Evolutionary conservation across 2,329 filamentous ascomycete genomes (phyloP).

Genomic region (Pseudogymnoascus sp.): DNA sequence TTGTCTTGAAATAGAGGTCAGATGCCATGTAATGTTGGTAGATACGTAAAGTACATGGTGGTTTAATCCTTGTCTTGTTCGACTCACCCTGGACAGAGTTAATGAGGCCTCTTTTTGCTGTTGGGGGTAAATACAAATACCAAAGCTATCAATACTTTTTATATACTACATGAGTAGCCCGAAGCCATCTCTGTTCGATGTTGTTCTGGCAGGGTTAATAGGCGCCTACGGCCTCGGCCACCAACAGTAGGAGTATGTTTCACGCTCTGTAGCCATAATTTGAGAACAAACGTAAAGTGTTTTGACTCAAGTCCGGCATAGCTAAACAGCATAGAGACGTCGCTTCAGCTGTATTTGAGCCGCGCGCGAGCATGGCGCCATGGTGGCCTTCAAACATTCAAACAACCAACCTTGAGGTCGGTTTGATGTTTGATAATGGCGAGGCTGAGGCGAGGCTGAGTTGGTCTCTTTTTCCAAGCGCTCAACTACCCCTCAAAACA

Average conservation of each 20-base stretch:
- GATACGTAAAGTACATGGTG: background rate
- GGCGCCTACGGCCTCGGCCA: background rate
- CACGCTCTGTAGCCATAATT: background rate
- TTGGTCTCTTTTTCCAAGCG: background rate
- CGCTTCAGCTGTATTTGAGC: background rate
- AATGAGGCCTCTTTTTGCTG: background rate
- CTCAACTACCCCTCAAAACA: background rate
- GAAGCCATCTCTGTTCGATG: background rate
- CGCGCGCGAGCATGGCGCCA: background rate
- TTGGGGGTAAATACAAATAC: background rate
- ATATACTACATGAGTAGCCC: background rate
- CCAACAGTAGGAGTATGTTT: background rate
- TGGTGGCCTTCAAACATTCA: background rate
- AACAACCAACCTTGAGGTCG: background rate
- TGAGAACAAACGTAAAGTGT: background rate
- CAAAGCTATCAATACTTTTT: background rate
- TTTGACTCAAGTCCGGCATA: background rate
- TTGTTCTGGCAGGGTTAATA: background rate
- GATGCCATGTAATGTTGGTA: background rate
- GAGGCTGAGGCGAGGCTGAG: constrained; percentile 3
- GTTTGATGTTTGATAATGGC: background rate
- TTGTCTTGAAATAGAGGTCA: background rate
- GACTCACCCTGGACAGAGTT: background rate
- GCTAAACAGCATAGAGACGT: no score
- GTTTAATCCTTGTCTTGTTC: background rate